Percentiles rank a stretch among this genome's conserved stretches.
phyloP scores from a whole-genome alignment of 2,329 filamentous ascomycete species.

The Sporothrix schenckii region DNA sequence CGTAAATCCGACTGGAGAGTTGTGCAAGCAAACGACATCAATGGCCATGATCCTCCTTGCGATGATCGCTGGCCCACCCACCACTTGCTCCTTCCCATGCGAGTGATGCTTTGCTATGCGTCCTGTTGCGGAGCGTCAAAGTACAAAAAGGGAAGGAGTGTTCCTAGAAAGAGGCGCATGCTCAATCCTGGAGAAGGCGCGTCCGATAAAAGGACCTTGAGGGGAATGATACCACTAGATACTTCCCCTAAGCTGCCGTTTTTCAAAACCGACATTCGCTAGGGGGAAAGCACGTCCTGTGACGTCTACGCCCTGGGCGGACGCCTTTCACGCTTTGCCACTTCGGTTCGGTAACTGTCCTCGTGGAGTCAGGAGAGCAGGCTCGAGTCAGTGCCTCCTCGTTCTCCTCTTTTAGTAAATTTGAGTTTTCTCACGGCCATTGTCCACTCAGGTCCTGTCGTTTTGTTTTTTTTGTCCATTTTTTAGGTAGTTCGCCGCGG shows the following conservation, averaged over 20 bases:
- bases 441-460: background rate
- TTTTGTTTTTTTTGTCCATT: background rate
- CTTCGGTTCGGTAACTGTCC: background rate
- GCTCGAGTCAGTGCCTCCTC: constrained; percentile 2
- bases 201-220: constrained; percentile 1
- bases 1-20: background rate
- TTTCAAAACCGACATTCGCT: background rate
- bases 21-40: background rate
- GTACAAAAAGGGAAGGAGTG: background rate
- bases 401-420: constrained; percentile 8
- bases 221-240: background rate
- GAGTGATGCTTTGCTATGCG: background rate
- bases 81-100: constrained; percentile 2
- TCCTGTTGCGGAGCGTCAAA: constrained; percentile 11
- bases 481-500: background rate
- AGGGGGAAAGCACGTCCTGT: background rate
- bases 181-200: constrained; percentile 13
- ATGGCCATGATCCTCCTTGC: constrained; percentile 1
- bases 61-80: background rate
- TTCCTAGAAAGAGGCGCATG: constrained; percentile 4
- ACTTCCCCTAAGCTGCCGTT: background rate
- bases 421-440: background rate
- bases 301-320: background rate
- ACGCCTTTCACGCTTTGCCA: constrained; percentile 5
- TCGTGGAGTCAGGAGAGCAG: background rate